Conservation (phyloP, 768 basidiomycete genomes). For the Hygrophorus pudorinus region DNA sequence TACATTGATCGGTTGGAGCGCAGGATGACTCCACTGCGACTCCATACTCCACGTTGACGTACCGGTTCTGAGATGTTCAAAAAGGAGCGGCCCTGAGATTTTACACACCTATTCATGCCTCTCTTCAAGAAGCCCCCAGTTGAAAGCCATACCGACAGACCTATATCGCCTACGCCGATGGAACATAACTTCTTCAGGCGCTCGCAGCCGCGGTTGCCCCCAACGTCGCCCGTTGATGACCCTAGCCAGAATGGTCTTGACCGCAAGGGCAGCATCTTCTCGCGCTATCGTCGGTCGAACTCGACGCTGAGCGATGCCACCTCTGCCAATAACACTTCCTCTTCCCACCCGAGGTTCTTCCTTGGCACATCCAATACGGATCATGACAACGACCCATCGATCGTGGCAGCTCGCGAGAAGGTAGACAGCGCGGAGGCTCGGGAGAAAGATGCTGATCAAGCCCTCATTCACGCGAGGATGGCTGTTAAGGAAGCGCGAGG, state of each 20-base stretch:
- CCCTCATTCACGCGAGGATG: constrained; percentile 33
- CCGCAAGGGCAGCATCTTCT: constrained; percentile 20
- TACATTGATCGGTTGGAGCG: too few relatives aligned
- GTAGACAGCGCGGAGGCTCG: constrained; percentile 39
- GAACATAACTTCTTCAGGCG: too few relatives aligned
- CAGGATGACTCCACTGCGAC: too few relatives aligned
- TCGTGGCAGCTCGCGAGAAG: constrained; percentile 38
- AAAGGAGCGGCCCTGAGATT: neutral
- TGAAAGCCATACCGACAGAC: neutral
- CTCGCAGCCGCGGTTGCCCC: too few relatives aligned
- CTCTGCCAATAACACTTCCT: constrained; percentile 2
- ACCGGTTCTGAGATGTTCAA: too few relatives aligned
- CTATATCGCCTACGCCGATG: too few relatives aligned
- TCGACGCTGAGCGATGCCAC: constrained; percentile 9
- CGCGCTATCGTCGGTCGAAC: constrained; percentile 9
- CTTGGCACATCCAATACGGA: neutral
- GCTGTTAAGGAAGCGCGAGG: constrained; percentile 38
- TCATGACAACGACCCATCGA: constrained; percentile 29
- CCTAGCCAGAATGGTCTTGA: constrained; percentile 9
- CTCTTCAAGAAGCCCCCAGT: constrained; percentile 13
- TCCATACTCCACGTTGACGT: too few relatives aligned
- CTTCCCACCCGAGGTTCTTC: constrained; percentile 2
- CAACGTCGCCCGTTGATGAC: neutral
- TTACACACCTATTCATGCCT: constrained; percentile 14
- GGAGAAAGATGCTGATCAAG: constrained; percentile 42